Conservation (phyloP, 305 asterid genomes). For the Solanum chacoense region DNA sequence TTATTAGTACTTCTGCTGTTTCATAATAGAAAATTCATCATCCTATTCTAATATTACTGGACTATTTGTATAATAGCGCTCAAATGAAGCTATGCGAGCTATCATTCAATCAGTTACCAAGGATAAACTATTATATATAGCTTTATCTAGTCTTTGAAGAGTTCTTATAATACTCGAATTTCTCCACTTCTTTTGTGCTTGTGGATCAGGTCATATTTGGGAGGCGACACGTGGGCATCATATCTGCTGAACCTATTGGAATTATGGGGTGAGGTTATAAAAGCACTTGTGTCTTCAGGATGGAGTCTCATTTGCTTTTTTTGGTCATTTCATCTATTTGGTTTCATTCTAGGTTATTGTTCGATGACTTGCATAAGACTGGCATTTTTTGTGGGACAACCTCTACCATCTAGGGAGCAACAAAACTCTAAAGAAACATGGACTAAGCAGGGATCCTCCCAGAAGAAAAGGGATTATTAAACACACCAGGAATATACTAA, state of each 20-base stretch:
- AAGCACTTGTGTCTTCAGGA: not conserved
- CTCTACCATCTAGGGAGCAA: slow-evolving; percentile 66
- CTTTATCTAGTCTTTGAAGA: not conserved
- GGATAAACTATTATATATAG: not conserved
- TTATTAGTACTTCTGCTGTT: not conserved
- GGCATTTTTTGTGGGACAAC: slow-evolving; percentile 85
- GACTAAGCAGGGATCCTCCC: slow-evolving; percentile 63
- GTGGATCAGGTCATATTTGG: slow-evolving; percentile 61
- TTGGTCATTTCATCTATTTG: not conserved
- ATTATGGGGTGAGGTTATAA: slow-evolving; percentile 74
- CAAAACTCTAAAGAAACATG: slow-evolving; percentile 59
- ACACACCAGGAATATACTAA: not conserved
- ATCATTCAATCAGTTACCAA: not conserved
- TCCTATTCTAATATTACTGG: not conserved
- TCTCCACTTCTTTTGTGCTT: not conserved
- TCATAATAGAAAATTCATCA: not conserved
- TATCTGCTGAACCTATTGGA: slow-evolving; percentile 76
- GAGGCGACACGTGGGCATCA: slow-evolving; percentile 64
- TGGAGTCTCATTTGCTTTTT: not conserved
- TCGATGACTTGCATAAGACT: slow-evolving; percentile 81
- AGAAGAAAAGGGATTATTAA: slow-evolving; percentile 25
- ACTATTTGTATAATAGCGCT: not conserved
- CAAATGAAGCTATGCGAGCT: not conserved
- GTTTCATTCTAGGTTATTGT: slow-evolving; percentile 39
- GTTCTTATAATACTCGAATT: not conserved